phyloP scores from a whole-genome alignment of 495 filamentous ascomycete genomes.

The Endocarpon pusillum region DNA sequence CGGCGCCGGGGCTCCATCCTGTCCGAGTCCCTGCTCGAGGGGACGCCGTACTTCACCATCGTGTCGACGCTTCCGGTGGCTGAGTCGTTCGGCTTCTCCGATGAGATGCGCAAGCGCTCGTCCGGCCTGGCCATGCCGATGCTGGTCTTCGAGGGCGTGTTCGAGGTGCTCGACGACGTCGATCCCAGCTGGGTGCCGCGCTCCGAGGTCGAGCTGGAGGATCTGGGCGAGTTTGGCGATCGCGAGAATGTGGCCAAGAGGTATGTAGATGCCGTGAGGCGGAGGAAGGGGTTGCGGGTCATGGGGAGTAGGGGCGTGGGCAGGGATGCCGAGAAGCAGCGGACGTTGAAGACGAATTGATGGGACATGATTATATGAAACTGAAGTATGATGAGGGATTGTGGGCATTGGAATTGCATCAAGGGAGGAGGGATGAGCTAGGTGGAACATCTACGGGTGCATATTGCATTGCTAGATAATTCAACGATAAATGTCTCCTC shows the following conservation, averaged over 20 bases:
- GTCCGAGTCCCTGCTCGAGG: constrained; percentile 82
- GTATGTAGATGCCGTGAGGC: constrained; percentile 82
- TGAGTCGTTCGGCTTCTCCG: constrained; percentile 87
- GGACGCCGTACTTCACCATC: constrained; percentile 92
- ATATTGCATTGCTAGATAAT: too few species aligned
- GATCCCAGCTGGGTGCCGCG: constrained; percentile 97
- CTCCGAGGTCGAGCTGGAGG: constrained; percentile 92
- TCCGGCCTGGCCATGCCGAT: constrained; percentile 82
- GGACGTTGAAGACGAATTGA: constrained; percentile 68
- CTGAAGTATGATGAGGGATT: too few species aligned
- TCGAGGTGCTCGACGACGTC: constrained; percentile 69
- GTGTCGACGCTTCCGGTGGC: constrained; percentile 71
- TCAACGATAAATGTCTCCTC: too few species aligned
- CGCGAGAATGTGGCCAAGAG: constrained; percentile 86
- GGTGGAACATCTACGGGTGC: too few species aligned
- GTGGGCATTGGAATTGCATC: too few species aligned
- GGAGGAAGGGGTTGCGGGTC: constrained; percentile 72
- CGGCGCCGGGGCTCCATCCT: constrained; percentile 79
- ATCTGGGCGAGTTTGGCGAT: constrained; percentile 85
- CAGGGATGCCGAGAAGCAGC: constrained; percentile 90
- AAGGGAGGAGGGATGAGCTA: too few species aligned
- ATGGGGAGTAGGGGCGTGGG: constrained; percentile 61
- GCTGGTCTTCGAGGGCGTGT: constrained; percentile 82
- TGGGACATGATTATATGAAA: too few species aligned
- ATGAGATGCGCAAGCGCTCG: constrained; percentile 89